Base-by-base conservation (phyloP, 371 early-diverging fungal species). In the Rhizomucor miehei region DNA sequence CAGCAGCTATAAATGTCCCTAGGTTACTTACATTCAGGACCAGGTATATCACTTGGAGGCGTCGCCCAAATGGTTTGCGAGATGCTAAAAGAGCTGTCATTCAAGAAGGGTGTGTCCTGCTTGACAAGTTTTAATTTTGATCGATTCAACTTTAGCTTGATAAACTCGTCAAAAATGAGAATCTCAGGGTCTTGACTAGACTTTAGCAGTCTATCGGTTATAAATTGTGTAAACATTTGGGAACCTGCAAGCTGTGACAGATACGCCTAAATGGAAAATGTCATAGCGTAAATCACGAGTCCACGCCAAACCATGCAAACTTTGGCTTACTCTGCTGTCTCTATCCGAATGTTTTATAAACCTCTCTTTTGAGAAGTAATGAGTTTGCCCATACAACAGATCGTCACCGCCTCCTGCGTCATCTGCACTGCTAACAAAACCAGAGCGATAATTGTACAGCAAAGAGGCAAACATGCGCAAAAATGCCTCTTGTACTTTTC, bases 171-270 rank as follows among this genome's bases (percentile, higher is more conserved):
- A 25, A 48, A 3, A 21, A 48, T 29, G 14, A 89, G 69, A 10
- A 90, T 79, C 53, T 90, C 89, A 13, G 86, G 86, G 49, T 92
- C 89, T 19, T 77, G 74, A 6, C 69, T 64, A 10, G 87, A 71
- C 11, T 87, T 79, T 16, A 84, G 75, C 14, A 89, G 62, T 38
- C 93, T 71, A 49, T 90, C 90, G 16, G 85, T 79, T 6, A 88
- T 84, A 58, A 92, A 92, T 45, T 92, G 93, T 0, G 81, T 81
- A 69, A 90, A 92, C 60, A 90, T 86, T 65, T 91, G 93, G 0
- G 91, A 88, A 47, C 82, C 84, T 11, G 80, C 65, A 12, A 92
- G 69, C 14, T 62, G 68, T 0, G 82, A 71, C 63, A 92, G 67
- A 54, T 87, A 92, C 1, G 66, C 54, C 79, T 79, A 58, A 20